Base-by-base conservation (phyloP, 768 basidiomycete genomes). In the Pleurotus salmoneostramineus region DNA sequence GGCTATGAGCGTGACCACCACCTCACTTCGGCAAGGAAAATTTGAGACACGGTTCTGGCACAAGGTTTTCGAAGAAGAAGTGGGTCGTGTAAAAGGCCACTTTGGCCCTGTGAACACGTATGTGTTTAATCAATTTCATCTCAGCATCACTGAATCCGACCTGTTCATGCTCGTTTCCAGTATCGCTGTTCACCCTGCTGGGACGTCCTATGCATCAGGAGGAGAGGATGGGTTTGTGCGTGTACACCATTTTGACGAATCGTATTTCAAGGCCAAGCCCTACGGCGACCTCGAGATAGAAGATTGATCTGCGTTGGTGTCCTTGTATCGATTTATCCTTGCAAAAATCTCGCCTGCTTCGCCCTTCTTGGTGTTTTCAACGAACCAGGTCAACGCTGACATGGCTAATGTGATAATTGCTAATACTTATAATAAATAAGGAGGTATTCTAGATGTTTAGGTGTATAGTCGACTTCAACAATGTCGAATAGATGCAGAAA, bases 11-110 rank as follows among this genome's bases (percentile, higher is more conserved):
- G 97, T 98, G 51, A 98, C 97, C 11, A 98, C 94, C 6, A 98
- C 96, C 0, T 94, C 93, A 1, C 66, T 85, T 21, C 85, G 97
- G 52, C 93, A 97, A 70, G 97, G 96, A 17, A 97, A 98, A 73
- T 99, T 99, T 71, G 97, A 98, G 75, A 93, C 94, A 8, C 82
- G 95, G 40, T 98, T 99, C 77, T 98, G 95, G 94, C 96, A 99
- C 79, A 93, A 89, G 64, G 80, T 96, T 37, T 91, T 96, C 65
- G 95, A 96, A 72, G 95, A 97, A 77, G 96, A 98, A 70, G 89
- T 98, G 56, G 95, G 96, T 14, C 85, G 95, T 8, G 95, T 99
- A 44, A 95, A 95, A 71, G 97, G 97, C 10, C 96, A 98, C 72
- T 99, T 98, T 68, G 93, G 93, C 6, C 93, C 94, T 44, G 87